A percentile compares a stretch with the other conserved stretches of the same genome.
Conservation (phyloP, 2,329 filamentous ascomycete genomes). For the Colletotrichum sp. region DNA sequence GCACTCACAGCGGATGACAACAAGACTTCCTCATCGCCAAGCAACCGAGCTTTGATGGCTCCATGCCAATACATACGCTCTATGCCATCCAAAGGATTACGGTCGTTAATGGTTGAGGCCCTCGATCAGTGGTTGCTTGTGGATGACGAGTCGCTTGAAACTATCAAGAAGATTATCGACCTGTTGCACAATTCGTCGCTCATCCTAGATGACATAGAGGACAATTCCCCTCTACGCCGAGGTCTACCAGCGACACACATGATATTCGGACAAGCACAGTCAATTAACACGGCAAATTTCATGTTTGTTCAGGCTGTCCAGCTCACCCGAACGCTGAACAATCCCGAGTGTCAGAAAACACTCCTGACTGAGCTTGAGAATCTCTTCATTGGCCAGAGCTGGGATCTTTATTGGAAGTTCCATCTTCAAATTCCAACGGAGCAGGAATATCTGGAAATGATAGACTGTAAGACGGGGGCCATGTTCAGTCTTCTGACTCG, state of each 20-base stretch:
- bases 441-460: constrained; percentile 33
- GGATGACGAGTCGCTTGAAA: background rate
- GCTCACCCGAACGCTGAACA: constrained; percentile 19
- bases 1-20: background rate
- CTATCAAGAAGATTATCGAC: background rate
- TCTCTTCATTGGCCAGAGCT: constrained; percentile 30
- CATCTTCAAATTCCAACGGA: constrained; percentile 23
- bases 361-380: constrained; percentile 25
- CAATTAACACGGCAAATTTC: constrained; percentile 41
- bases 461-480: constrained; percentile 27
- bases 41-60: background rate
- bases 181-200: constrained; percentile 8
- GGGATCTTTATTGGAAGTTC: constrained; percentile 31
- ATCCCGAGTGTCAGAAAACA: constrained; percentile 23
- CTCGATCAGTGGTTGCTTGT: background rate
- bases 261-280: constrained; percentile 38
- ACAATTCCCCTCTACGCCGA: constrained; percentile 35
- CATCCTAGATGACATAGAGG: constrained; percentile 42
- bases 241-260: constrained; percentile 38
- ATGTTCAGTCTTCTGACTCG: constrained; percentile 24
- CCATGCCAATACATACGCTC: background rate
- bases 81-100: background rate
- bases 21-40: rapidly evolving
- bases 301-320: constrained; percentile 28
- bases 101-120: background rate